These are phyloP conservation scores for Themeda triandra DNA, from an alignment of 176 grass and related monocot species.

Conservation along the genomic window DNA sequence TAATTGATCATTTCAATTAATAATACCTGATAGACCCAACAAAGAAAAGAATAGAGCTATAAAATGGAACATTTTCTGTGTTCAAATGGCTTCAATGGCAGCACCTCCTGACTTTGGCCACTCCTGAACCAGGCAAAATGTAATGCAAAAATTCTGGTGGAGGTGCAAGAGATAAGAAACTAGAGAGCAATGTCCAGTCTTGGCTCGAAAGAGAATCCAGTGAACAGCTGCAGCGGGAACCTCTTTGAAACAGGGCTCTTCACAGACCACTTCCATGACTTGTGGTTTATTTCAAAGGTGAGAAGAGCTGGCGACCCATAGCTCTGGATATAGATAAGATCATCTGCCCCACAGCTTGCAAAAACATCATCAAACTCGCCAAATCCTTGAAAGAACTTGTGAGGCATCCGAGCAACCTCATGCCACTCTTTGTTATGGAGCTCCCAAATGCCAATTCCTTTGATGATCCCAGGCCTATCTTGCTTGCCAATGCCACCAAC, in stretches of 20 bases:
- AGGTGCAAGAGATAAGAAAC: conserved; percentile 18
- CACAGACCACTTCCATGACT: conserved; percentile 76
- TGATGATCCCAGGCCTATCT: conserved; percentile 81
- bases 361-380: conserved; percentile 88
- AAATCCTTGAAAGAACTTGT: conserved; percentile 90
- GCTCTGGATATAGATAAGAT: conserved; percentile 88
- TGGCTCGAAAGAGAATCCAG: conserved; percentile 84
- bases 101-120: conserved; percentile 19
- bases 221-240: conserved; percentile 90
- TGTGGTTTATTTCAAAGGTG: conserved; percentile 69
- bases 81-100: conserved; percentile 26
- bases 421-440: conserved; percentile 62
- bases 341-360: conserved; percentile 70
- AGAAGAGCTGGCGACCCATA: conserved; percentile 80
- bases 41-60: conserved; percentile 47
- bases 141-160: conserved; percentile 17
- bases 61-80: conserved; percentile 15
- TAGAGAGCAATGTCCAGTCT: conserved; percentile 75
- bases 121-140: conserved; percentile 25
- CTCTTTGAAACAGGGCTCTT: conserved; percentile 86
- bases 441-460: conserved; percentile 94
- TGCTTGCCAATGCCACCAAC: conserved; percentile 85
- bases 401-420: conserved; percentile 81
- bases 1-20: conserved; percentile 2
- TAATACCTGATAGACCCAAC: conserved; percentile 41